These are phyloP conservation scores for Colletotrichum spaethianum DNA, from an alignment of 2,329 filamentous ascomycete genomes.

Conservation along the genomic window DNA sequence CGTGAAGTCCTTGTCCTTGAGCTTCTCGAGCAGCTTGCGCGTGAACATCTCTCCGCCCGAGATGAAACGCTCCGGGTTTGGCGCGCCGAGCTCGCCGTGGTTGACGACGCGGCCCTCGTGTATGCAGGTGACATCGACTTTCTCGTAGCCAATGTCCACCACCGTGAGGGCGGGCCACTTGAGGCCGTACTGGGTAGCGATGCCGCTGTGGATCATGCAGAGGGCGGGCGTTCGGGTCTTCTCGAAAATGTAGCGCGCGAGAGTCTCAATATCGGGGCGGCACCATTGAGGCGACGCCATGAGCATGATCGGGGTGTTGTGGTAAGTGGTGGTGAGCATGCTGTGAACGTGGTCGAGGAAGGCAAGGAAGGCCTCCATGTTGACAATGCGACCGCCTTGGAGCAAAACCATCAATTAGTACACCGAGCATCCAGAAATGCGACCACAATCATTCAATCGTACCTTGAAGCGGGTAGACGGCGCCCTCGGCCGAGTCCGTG, in stretches of 20 bases:
- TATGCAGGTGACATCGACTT: constrained; percentile 93
- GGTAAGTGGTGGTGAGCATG: constrained; percentile 89
- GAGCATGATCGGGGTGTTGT: constrained; percentile 95
- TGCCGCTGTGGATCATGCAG: constrained; percentile 88
- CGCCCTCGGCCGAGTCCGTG: constrained; percentile 87
- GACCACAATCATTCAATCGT: constrained; percentile 43
- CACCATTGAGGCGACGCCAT: constrained; percentile 94
- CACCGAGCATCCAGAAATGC: background rate
- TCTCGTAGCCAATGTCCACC: constrained; percentile 91
- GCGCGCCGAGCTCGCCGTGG: constrained; percentile 75
- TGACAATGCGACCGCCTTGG: constrained; percentile 82
- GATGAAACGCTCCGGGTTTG: constrained; percentile 61
- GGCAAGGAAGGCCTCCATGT: constrained; percentile 95
- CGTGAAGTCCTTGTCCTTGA: constrained; percentile 72
- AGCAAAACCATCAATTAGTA: constrained; percentile 40
- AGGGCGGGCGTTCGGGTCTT: constrained; percentile 96
- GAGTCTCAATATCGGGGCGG: constrained; percentile 85
- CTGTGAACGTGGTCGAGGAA: constrained; percentile 94
- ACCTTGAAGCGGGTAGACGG: constrained; percentile 86
- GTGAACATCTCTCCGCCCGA: constrained; percentile 94
- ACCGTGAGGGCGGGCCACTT: constrained; percentile 84
- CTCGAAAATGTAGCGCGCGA: constrained; percentile 96
- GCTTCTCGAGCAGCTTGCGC: constrained; percentile 75
- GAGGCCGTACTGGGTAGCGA: constrained; percentile 89
- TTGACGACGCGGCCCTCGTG: constrained; percentile 83